Evolutionary conservation across 257 asterid species (phyloP).

Genomic region (Solanum piurae): DNA sequence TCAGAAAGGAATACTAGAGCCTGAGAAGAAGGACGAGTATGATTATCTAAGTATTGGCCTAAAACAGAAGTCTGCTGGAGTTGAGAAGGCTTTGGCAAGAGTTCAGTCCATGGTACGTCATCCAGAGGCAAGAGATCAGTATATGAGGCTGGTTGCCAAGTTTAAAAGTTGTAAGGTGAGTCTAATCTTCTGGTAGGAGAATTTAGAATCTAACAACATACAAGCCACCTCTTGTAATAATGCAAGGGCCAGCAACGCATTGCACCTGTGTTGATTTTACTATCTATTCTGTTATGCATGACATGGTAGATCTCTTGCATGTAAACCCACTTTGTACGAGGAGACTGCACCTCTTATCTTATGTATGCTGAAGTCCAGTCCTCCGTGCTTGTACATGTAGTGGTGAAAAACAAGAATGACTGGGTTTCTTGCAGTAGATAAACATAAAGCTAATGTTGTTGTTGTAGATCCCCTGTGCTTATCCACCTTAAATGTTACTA

Average conservation of each 20-base stretch:
- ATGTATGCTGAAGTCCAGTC: not conserved
- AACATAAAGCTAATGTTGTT: not conserved
- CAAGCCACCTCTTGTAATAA: not conserved
- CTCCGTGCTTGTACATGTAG: not conserved
- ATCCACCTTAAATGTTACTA: not conserved
- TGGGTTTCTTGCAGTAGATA: not conserved
- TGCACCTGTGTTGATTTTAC: not conserved
- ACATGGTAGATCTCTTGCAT: not conserved
- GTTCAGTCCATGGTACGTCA: conserved; percentile 15
- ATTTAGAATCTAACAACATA: not conserved
- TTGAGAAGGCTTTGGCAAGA: conserved; percentile 15
- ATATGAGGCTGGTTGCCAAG: conserved; percentile 8
- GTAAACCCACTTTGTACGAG: not conserved
- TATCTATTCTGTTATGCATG: not conserved
- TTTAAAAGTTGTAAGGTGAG: conserved; percentile 13
- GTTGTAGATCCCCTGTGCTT: not conserved
- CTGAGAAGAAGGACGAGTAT: conserved; percentile 13
- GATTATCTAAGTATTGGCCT: conserved; percentile 4
- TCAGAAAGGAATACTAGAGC: not conserved
- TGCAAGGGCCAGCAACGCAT: not conserved
- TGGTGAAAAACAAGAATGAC: not conserved
- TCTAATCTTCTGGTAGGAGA: not conserved
- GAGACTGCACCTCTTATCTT: not conserved
- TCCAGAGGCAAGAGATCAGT: conserved; percentile 20
- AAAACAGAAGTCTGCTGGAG: conserved; percentile 13